phyloP scores from a whole-genome alignment of 2,329 filamentous ascomycete species.

The Ascochyta koolunga region DNA sequence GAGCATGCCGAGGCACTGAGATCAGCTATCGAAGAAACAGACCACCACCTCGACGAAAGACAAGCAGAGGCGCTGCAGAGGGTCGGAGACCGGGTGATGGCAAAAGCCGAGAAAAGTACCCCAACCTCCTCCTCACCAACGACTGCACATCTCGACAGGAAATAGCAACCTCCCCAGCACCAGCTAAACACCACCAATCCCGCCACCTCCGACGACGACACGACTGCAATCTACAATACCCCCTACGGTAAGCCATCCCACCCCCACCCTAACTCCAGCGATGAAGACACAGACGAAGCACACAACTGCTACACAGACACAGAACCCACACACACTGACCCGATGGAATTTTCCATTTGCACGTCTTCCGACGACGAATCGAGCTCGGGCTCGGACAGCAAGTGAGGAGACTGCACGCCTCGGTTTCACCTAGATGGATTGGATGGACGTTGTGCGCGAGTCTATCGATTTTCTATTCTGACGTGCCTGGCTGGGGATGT shows the following conservation, averaged over 20 bases:
- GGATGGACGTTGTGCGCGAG: too few species aligned
- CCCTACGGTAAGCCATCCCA: not conserved
- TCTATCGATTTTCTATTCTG: too few species aligned
- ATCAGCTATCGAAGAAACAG: constrained; percentile 23
- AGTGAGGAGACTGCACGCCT: constrained; percentile 1
- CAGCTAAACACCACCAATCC: too few species aligned
- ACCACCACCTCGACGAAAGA: constrained; percentile 24
- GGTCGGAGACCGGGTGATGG: not conserved
- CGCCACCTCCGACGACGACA: not conserved
- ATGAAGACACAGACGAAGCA: not conserved
- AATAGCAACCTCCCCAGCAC: not conserved
- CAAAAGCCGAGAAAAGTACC: not conserved
- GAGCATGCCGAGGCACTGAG: constrained; percentile 20
- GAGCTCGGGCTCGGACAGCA: constrained; percentile 22
- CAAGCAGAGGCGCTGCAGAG: constrained; percentile 8
- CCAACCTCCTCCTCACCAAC: not conserved
- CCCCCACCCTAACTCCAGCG: not conserved
- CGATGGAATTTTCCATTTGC: not conserved
- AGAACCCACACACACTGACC: not conserved
- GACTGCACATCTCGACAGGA: not conserved
- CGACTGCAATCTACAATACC: not conserved
- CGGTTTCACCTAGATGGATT: too few species aligned
- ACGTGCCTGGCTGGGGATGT: too few species aligned
- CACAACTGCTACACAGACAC: not conserved
- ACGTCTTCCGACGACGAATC: constrained; percentile 5